phyloP scores from a whole-genome alignment of 2,329 filamentous ascomycete genomes.

The Monosporascus sp. region DNA sequence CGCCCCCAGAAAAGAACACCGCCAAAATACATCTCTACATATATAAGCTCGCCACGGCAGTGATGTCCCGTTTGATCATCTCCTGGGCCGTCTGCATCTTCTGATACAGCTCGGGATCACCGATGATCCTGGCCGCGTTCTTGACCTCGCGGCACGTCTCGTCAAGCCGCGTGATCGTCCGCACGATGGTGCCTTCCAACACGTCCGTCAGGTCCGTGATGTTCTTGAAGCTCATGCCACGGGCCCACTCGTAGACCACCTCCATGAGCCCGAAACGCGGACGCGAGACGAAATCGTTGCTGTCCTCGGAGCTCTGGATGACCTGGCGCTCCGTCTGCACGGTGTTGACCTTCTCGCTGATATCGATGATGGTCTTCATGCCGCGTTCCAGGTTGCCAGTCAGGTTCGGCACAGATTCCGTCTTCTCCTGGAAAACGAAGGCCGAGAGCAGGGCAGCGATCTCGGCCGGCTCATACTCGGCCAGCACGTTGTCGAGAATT shows the following conservation, averaged over 20 bases:
- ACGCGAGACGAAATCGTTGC: constrained; percentile 82
- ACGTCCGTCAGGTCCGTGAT: constrained; percentile 96
- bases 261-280: constrained; percentile 92
- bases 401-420: constrained; percentile 71
- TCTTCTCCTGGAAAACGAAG: constrained; percentile 98
- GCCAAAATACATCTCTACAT: constrained; percentile 49
- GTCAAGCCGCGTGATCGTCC: constrained; percentile 88
- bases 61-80: constrained; percentile 94
- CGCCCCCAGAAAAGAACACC: background rate
- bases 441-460: constrained; percentile 90
- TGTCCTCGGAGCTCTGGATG: constrained; percentile 82
- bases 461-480: constrained; percentile 91
- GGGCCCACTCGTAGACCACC: constrained; percentile 97
- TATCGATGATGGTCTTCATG: constrained; percentile 77
- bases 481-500: constrained; percentile 92
- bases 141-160: constrained; percentile 97
- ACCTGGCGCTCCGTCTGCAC: constrained; percentile 90
- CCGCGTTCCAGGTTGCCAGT: constrained; percentile 78
- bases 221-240: constrained; percentile 96
- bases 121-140: constrained; percentile 91
- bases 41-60: constrained; percentile 81
- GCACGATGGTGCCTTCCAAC: constrained; percentile 92
- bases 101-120: constrained; percentile 83
- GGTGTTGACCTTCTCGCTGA: constrained; percentile 87
- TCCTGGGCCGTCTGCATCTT: constrained; percentile 99